phyloP scores from a whole-genome alignment of 2,329 filamentous ascomycete species.

The Talaromyces piceae region DNA sequence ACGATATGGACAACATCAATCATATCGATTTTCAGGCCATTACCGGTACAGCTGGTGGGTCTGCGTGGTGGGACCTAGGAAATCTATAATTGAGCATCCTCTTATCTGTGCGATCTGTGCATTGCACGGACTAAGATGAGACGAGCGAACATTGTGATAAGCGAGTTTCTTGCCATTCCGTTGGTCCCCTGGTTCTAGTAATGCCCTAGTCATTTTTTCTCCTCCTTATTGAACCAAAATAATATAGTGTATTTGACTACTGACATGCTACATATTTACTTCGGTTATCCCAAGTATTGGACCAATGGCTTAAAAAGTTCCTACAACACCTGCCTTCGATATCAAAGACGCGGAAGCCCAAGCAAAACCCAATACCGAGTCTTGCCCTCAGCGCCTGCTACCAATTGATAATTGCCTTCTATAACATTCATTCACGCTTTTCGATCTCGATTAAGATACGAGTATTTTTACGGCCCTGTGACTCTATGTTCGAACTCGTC shows the following conservation, averaged over 20 bases:
- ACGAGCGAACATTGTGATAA: background rate
- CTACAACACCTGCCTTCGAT: background rate
- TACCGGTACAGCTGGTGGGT: constrained; percentile 24
- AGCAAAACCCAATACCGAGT: background rate
- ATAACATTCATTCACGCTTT: too few relatives aligned
- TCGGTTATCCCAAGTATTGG: background rate
- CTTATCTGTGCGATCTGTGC: background rate
- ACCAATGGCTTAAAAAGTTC: background rate
- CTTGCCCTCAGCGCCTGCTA: too few relatives aligned
- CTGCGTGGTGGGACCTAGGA: constrained; percentile 31
- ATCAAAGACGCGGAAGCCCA: background rate
- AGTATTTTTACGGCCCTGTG: too few relatives aligned
- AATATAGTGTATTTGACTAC: background rate
- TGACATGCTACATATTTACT: background rate
- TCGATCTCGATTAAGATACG: too few relatives aligned
- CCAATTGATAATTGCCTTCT: too few relatives aligned
- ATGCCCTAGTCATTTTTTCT: background rate
- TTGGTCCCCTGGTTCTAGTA: background rate
- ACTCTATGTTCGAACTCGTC: too few relatives aligned
- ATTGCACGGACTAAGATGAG: background rate
- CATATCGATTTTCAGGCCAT: constrained; percentile 21
- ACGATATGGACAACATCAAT: constrained; percentile 24
- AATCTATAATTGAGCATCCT: constrained; percentile 23
- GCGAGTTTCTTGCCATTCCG: background rate
- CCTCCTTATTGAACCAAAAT: background rate